Base-by-base conservation (phyloP, 2,329 filamentous ascomycete species). In the Phaeomoniella chlamydospora region DNA sequence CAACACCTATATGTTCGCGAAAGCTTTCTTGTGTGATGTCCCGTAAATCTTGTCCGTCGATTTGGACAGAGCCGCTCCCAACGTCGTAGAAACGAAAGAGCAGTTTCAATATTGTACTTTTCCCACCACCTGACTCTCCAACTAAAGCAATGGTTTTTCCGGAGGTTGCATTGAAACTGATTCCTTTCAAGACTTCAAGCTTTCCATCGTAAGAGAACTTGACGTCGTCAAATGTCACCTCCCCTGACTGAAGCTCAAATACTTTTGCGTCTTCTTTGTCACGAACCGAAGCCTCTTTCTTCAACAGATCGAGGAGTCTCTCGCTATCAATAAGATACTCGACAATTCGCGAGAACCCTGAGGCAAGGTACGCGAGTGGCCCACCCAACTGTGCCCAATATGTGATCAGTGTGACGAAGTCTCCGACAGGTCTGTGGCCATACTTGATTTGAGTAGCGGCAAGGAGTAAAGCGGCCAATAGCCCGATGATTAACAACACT, bases 261-360 rank as follows among this genome's bases (percentile, higher is more conserved):
- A 49, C 34, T n/a, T 44, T 44, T 13, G 59, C 57, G 30, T 48
- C 50, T 2, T 46, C 35, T 11, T 50, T 49, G 36, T 68, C 59
- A 2, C 43, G 46, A 13, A 72, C 57, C 10, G 53, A 59, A 2
- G 68, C 60, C 35, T 65, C 58, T 12, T 57, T 64, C 14, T 61
- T 58, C 30, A 72, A 51, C 4, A 72, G 54, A 30, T 64, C 58
- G 12, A 72, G 43, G 13, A 57, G 43, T 14, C 56, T 46, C 46
- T 83, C 77, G 0, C 77, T 74, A 45, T 81, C 73, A 26, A 81
- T 70, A 16, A 83, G 55, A 33, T 72, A 66, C 14, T 58, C 55
- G 3, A 63, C 59, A 18, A 74, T 54, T 33, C 59, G 57, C 15
- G 59, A 57, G 38, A 68, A 65, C 17, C 63, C 65, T 43, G 57